Base-by-base conservation (phyloP, 768 basidiomycete species). In the Boletus huronensis region DNA sequence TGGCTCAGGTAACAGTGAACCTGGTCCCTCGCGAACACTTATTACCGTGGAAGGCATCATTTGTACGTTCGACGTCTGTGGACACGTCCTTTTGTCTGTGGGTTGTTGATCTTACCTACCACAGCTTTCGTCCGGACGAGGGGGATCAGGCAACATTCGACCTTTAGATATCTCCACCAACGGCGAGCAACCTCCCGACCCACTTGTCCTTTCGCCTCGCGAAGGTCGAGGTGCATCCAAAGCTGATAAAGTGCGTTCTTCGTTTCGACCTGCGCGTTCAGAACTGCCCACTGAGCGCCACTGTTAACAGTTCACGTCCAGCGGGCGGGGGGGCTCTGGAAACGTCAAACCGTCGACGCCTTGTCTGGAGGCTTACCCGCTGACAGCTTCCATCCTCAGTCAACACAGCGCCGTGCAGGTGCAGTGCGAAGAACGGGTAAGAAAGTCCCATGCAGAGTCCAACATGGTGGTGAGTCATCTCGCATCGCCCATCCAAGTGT, bases 241-340 rank as follows among this genome's bases (percentile, higher is more conserved):
- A 8, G 3, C 39, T 6, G 50, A 52, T 16, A 64, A 45, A 6
- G 39, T 39, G 9, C 16, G 50, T 40, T 10, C 26, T n/a, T 25
- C 9, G 26, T 26, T 13, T 17, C 19, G 14, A 26, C 23, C 23
- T 11, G 23, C 29, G 2, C n/a, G n/a, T 19, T 38, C 40, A 25
- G 50, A 47, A 3, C 6, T 11, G 21, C 16, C 25, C 1, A 9
- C 25, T 25, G 31, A 42, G 11, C 48, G 23, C 1, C 19, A 40
- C 0, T 10, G 19, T 23, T 14, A 17, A n/a, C 50, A 57, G n/a
- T 57, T 64, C 50, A 54, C 28, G 17, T 69, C 64, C 6, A 63
- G 61, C 8, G 67, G 67, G 7, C 58, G 67, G 14, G 67, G 67
- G 0, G 67, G 67, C 6, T 52, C 57, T 16, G 67, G 67, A 29